phyloP scores from a whole-genome alignment of 2,329 filamentous ascomycete genomes.

The Ascochyta pisi region DNA sequence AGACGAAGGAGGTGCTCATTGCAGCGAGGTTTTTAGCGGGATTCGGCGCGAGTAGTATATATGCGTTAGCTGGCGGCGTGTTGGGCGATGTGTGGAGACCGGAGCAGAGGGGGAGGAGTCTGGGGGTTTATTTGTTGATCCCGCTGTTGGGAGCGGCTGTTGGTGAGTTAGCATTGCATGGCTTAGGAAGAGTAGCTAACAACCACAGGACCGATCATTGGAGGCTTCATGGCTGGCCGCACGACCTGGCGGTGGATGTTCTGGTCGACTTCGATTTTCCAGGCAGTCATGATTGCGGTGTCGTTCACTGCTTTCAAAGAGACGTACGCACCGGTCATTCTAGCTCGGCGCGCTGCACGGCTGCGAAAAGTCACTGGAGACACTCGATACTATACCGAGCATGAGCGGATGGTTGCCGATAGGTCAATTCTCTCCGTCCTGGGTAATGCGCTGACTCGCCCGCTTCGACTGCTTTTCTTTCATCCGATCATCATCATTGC shows the following conservation, averaged over 20 bases:
- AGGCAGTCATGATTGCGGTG: slow-evolving; percentile 38
- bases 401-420: slow-evolving; percentile 31
- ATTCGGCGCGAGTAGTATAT: slow-evolving; percentile 35
- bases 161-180: slow-evolving; percentile 13
- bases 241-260: slow-evolving; percentile 44
- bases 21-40: slow-evolving; percentile 34
- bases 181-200: neutral
- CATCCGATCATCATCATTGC: slow-evolving; percentile 60
- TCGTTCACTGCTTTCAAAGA: slow-evolving; percentile 49
- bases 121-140: slow-evolving; percentile 34
- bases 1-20: slow-evolving; percentile 33
- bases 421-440: slow-evolving; percentile 49
- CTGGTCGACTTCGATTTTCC: slow-evolving; percentile 36
- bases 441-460: slow-evolving; percentile 54
- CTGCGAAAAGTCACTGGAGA: slow-evolving; percentile 63
- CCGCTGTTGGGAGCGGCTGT: slow-evolving; percentile 30
- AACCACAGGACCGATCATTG: slow-evolving; percentile 31
- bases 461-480: slow-evolving; percentile 62
- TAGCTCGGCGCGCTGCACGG: slow-evolving; percentile 42
- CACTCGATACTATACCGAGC: slow-evolving; percentile 64
- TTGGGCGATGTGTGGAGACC: slow-evolving; percentile 36
- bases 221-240: slow-evolving; percentile 34
- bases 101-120: slow-evolving; percentile 29
- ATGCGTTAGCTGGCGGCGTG: slow-evolving; percentile 31
- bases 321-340: slow-evolving; percentile 55